Percentiles rank a stretch among this genome's conserved stretches.
phyloP scores from a whole-genome alignment of 805 yeast species.

The Saccharomycopsis javanensis region DNA sequence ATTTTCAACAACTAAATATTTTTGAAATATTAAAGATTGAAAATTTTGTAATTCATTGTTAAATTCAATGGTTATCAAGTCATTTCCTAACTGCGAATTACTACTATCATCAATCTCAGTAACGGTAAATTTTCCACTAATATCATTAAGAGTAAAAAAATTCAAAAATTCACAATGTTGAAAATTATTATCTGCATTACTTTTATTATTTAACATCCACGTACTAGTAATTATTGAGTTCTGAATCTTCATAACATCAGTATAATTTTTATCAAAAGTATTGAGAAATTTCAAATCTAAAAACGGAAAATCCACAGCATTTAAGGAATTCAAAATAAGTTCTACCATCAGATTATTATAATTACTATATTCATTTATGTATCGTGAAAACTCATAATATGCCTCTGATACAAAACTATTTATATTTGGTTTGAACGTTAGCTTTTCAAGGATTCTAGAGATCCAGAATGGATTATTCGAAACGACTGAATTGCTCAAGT shows the following conservation, averaged over 20 bases:
- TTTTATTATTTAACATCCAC: neutral
- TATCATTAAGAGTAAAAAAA: neutral
- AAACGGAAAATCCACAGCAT: neutral
- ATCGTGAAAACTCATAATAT: neutral
- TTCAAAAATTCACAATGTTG: neutral
- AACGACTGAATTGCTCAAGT: neutral
- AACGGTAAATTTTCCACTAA: neutral
- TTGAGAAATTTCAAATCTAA: neutral
- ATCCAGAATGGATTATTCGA: neutral
- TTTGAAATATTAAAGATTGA: neutral
- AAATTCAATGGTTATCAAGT: neutral
- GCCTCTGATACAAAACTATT: neutral
- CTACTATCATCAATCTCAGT: neutral
- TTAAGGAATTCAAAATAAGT: neutral
- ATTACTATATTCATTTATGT: neutral
- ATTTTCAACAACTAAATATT: neutral
- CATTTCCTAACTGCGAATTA: neutral
- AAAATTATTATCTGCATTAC: neutral
- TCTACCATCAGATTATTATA: neutral
- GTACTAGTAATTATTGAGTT: neutral
- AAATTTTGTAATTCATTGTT: neutral
- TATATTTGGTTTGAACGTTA: neutral
- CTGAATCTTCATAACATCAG: neutral
- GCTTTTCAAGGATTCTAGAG: neutral
- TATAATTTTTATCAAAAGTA: neutral